Base-by-base conservation (phyloP, 2,329 filamentous ascomycete species). In the Claviceps spartinae region DNA sequence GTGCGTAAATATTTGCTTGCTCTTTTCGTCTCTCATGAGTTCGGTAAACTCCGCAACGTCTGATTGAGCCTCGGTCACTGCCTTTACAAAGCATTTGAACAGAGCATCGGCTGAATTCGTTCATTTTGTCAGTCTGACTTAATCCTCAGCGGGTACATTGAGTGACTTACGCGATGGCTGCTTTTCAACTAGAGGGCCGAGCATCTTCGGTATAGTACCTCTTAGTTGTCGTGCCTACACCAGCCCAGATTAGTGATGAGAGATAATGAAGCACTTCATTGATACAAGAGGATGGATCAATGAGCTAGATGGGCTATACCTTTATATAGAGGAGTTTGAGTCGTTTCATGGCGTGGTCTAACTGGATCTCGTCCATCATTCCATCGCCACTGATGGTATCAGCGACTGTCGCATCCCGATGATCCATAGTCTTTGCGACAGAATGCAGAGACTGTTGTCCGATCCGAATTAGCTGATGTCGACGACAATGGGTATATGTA, bases 241-340 rank as follows among this genome's bases (percentile, higher is more conserved):
- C 49, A 48, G 53, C 44, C 38, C 45, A 47, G 40, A 53, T 65
- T 43, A 64, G 55, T 51, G 13, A 38, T 3, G 24, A 30, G 20
- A 42, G 8, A 34, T 3, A 20, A 20, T 4, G 26, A 30, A 30
- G 24, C 26, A 20, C 9, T 26, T 34, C 16, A 22, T 22, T 3
- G 22, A 45, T 20, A 4, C 11, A 22, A 55, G 47, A 42, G 14
- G 14, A 13, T 9, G 8, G n/a, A 16, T 20, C 26, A 5, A 16
- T 24, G 6, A 20, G 22, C 22, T 44, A 22, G 42, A 44, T 44
- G 22, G 5, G 14, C 30, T 22, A 58, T 71, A 73, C 77, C 69
- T 77, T 74, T 58, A 76, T 67, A 58, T 80, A 75, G n/a, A 79
- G 64, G 47, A 76, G 66, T 57, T 77, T 75, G 50, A 81, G 67